phyloP scores from a whole-genome alignment of 2,329 filamentous ascomycete species.

The Fusarium sp. region DNA sequence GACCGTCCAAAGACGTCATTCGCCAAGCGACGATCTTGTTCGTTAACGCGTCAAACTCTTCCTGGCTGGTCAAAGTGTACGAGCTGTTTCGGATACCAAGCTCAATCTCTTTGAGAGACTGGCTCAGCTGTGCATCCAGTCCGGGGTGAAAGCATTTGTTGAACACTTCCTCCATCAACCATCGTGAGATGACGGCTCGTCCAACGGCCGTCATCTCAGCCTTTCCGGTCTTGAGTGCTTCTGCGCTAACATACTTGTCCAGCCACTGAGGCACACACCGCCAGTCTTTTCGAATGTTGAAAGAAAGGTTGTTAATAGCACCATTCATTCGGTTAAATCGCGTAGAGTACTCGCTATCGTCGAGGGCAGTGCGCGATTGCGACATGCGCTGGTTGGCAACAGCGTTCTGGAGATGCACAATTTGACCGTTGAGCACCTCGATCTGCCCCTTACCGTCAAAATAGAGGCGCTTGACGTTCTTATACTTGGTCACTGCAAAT shows the following conservation, averaged over 20 bases:
- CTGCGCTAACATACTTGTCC: conserved; percentile 81
- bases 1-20: conserved; percentile 91
- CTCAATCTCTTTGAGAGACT: conserved; percentile 86
- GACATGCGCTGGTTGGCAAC: conserved; percentile 95
- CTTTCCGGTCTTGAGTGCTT: conserved; percentile 87
- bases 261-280: conserved; percentile 84
- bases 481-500: conserved; percentile 87
- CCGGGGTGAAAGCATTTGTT: conserved; percentile 93
- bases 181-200: conserved; percentile 86
- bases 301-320: conserved; percentile 92
- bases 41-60: conserved; percentile 89
- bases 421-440: conserved; percentile 85
- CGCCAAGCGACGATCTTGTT: conserved; percentile 93
- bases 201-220: conserved; percentile 99
- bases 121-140: conserved; percentile 80
- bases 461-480: conserved; percentile 97
- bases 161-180: conserved; percentile 92
- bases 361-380: conserved; percentile 91
- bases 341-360: conserved; percentile 93
- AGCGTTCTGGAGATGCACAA: conserved; percentile 97
- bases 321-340: conserved; percentile 93
- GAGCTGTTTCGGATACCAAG: conserved; percentile 85
- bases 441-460: conserved; percentile 96
- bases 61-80: conserved; percentile 78
- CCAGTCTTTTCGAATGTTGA: conserved; percentile 98